These are phyloP conservation scores for Aspergillus carbonarius DNA, from an alignment of 2,329 filamentous ascomycete genomes.

Conservation along the genomic window DNA sequence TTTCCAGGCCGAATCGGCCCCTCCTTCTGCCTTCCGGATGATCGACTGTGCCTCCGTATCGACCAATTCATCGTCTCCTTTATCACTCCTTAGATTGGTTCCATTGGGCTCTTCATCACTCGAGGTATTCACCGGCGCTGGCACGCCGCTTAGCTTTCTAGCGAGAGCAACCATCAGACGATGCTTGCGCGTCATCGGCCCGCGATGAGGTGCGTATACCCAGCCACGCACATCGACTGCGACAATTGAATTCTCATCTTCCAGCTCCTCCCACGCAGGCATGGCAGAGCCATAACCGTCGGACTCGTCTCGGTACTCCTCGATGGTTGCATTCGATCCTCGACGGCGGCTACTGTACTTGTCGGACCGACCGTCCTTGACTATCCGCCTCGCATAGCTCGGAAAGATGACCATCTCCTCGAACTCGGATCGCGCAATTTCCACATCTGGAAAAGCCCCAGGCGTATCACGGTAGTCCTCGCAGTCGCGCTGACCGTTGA, in stretches of 20 bases:
- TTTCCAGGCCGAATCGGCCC: constrained; percentile 67
- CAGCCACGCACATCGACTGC: constrained; percentile 95
- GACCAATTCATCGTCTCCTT: constrained; percentile 65
- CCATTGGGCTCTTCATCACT: constrained; percentile 21
- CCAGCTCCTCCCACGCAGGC: constrained; percentile 73
- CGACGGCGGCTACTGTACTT: constrained; percentile 28
- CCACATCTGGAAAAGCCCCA: constrained; percentile 78
- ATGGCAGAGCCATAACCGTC: constrained; percentile 65
- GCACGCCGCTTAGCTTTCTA: constrained; percentile 81
- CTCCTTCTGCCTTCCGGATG: constrained; percentile 67
- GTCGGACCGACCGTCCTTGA: constrained; percentile 47
- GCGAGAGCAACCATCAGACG: constrained; percentile 83
- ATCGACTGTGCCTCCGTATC: constrained; percentile 75
- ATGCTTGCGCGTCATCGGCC: constrained; percentile 83
- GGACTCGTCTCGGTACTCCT: constrained; percentile 40
- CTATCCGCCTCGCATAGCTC: constrained; percentile 79
- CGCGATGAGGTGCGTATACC: constrained; percentile 84
- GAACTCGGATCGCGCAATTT: constrained; percentile 74
- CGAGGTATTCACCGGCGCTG: constrained; percentile 55
- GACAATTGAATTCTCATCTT: constrained; percentile 80
- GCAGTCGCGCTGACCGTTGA: constrained; percentile 39
- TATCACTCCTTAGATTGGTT: constrained; percentile 22
- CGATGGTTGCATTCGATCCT: constrained; percentile 35
- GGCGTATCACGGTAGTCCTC: constrained; percentile 57
- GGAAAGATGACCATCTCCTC: constrained; percentile 96